Base-by-base conservation (phyloP, 768 basidiomycete species). In the Boletus rubescentipes region DNA sequence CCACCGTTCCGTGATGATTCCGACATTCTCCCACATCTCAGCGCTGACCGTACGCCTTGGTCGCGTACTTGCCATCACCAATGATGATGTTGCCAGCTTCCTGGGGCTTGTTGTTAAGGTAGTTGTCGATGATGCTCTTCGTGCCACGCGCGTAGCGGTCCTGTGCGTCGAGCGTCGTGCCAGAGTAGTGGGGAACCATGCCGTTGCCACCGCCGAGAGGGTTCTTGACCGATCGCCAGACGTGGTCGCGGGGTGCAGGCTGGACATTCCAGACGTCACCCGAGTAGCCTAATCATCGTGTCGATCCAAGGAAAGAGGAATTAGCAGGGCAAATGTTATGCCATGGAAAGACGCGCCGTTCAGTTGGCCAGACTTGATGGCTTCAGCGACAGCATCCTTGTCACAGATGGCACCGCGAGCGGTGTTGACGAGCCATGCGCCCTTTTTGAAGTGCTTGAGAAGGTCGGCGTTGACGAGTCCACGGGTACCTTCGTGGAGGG, bases 321-420 rank as follows among this genome's bases (percentile, higher is more conserved):
- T 4, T 10, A 41, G 23, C 18, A 12, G 9, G 3, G 8, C 26
- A 16, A 16, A 15, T 14, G n/a, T n/a, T 12, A 38, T 11, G n/a
- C 15, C 4, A 14, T 32, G 18, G 9, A 31, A 31, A 14, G 41
- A 61, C 59, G 44, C 40, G 71, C 87, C 93, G 51, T 74, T 69
- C 57, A 95, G 70, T 30, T 91, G 88, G 16, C 93, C 93, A 48
- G 80, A 84, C 74, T 82, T 77, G 51, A 96, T 68, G 12, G 93
- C 91, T 0, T 68, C 84, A 5, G 86, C 85, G 54, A 95, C 86
- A 39, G 84, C 91, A 57, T 92, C 84, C 60, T 84, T 84, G 73
- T 91, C 86, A 67, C 89, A 92, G 64, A 96, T 93, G 38, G 93
- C 93, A 40, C 93, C 93, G 61, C 92, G 90, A 47, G 91, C 91